These are phyloP conservation scores for Didymella glomerata DNA, from an alignment of 2,329 filamentous ascomycete genomes.

Conservation along the genomic window DNA sequence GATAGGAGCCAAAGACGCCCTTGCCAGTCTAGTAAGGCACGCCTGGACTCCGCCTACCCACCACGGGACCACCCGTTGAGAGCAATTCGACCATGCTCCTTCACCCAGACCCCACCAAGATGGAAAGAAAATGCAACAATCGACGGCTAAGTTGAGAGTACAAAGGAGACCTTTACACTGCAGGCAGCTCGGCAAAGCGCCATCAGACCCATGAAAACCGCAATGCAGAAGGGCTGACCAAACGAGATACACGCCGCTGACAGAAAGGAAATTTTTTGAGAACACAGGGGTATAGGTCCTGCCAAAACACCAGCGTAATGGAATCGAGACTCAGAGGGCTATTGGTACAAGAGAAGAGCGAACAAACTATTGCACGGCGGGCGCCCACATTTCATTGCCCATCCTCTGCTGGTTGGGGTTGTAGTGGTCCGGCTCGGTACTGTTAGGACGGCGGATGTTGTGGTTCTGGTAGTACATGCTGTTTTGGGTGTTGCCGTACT, in stretches of 20 bases:
- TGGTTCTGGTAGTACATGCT: conserved; percentile 76
- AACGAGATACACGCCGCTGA: conserved; percentile 41
- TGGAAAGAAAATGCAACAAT: conserved; percentile 40
- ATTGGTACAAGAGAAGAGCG: conserved; percentile 43
- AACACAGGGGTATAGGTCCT: conserved; percentile 54
- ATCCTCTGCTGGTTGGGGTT: conserved; percentile 52
- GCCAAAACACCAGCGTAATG: conserved; percentile 50
- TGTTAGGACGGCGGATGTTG: conserved; percentile 75
- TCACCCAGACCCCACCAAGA: conserved; percentile 26
- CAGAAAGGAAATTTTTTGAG: conserved; percentile 47
- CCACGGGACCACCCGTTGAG: conserved; percentile 19
- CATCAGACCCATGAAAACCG: conserved; percentile 31
- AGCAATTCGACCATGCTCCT: conserved; percentile 21
- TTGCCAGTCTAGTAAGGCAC: conserved; percentile 45
- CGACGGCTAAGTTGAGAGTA: conserved; percentile 34
- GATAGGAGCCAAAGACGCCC: conserved; percentile 39
- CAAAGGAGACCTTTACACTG: conserved; percentile 32
- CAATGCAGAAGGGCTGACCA: conserved; percentile 38
- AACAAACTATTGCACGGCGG: conserved; percentile 51
- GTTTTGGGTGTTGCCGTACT: conserved; percentile 66
- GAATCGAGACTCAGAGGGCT: conserved; percentile 40
- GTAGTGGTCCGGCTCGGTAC: conserved; percentile 70
- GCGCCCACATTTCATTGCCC: conserved; percentile 53
- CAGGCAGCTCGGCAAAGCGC: conserved; percentile 23
- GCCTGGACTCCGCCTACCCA: conserved; percentile 44